Evolutionary conservation across 805 yeast genomes (phyloP), one percentile per base, ranked within the genome.

Genomic region (Suhomyces prunicola): DNA sequence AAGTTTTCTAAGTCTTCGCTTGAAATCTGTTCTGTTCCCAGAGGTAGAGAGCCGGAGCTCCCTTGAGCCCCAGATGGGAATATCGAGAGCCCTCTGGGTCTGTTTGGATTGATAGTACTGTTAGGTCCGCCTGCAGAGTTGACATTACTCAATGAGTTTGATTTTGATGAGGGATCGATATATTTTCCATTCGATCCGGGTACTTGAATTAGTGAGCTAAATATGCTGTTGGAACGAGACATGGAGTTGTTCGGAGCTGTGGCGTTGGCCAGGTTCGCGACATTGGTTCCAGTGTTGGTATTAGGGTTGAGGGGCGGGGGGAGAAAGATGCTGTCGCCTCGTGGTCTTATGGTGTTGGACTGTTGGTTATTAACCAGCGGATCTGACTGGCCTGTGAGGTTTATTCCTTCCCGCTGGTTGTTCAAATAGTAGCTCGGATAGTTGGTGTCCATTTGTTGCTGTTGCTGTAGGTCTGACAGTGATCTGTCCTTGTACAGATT

Each of bases 241-340:
- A 45, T 50, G 23, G 55, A 31, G 12, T 31, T 26, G 36, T 19
- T 47, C 6, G 46, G 39, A 22, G 54, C 47, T 23, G 52, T 17
- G n/a, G 53, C 48, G 42, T 50, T 47, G 35, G n/a, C 12, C 33
- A 4, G 33, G n/a, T 24, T 41, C 6, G 50, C 29, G 36, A 51
- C 45, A 33, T 15, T 26, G 26, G 52, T 40, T 24, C 36, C 31
- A 15, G 35, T 15, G 35, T 29, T 42, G 42, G 9, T 39, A 17
- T 54, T 57, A 5, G 68, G 64, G 47, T 54, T 52, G 13, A 66
- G 57, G 3, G 76, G 74, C 13, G 77, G 78, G 2, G 77, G 79
- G 6, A 74, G 60, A 41, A 60, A 70, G 7, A 74, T 67, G 26
- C 72, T 66, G 53, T 74, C 78, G 9, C 74, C 76, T 29, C 78